phyloP scores from a whole-genome alignment of 202 grass and related monocot species.

The Saccharum hybrid region DNA sequence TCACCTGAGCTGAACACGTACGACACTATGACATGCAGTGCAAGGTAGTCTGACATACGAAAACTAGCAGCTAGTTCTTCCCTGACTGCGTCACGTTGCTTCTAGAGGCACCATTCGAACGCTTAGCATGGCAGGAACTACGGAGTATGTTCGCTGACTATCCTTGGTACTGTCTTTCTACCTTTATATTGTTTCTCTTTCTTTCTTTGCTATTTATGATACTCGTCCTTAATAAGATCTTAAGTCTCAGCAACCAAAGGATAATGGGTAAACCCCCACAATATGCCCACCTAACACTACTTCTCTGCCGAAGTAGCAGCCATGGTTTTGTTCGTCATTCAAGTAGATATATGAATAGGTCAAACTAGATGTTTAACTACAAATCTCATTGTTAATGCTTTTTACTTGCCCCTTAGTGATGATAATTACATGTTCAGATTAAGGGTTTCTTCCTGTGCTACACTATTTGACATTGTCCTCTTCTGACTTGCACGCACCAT shows the following conservation, averaged over 20 bases:
- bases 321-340: background rate
- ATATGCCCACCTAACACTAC: background rate
- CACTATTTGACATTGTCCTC: background rate
- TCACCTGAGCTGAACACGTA: constrained; percentile 21
- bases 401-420: background rate
- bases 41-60: too few species aligned
- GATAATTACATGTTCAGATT: background rate
- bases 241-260: constrained; percentile 11
- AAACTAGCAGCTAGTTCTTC: background rate
- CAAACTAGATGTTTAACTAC: background rate
- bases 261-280: background rate
- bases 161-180: constrained; percentile 16
- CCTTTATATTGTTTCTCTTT: background rate
- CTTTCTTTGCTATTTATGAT: background rate
- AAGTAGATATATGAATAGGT: background rate
- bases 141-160: background rate
- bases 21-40: background rate
- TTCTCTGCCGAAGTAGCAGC: background rate
- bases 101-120: too few species aligned
- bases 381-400: background rate
- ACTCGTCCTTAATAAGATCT: background rate
- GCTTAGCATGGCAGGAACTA: too few species aligned
- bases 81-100: too few species aligned
- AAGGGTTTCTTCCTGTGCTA: background rate
- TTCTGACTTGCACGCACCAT: background rate